Evolutionary conservation across 441 rosid genomes (phyloP).

Genomic region (Corymbia calophylla): DNA sequence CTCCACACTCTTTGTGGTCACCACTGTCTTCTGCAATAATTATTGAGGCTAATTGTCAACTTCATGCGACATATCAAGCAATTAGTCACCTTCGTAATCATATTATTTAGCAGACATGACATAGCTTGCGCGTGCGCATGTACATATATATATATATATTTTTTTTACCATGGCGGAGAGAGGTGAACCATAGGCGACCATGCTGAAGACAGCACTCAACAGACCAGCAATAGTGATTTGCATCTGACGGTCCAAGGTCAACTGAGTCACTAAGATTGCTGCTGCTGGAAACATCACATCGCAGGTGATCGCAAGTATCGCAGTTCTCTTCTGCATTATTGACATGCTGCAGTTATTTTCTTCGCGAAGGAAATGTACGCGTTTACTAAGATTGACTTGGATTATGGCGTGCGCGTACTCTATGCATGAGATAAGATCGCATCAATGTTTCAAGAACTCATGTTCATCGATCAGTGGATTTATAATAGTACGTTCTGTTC

Average conservation of each 20-base stretch:
- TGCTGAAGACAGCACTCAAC: slow-evolving; percentile 55
- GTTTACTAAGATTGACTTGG: neutral
- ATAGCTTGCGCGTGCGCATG: neutral
- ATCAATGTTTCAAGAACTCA: neutral
- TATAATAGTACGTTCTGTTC: neutral
- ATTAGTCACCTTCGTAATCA: neutral
- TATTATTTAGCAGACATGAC: neutral
- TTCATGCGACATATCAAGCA: neutral
- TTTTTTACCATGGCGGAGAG: slow-evolving; percentile 75
- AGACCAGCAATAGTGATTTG: slow-evolving; percentile 51
- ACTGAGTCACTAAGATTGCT: slow-evolving; percentile 36
- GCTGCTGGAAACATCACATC: slow-evolving; percentile 45
- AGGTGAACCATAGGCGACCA: slow-evolving; percentile 83
- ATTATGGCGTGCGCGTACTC: neutral
- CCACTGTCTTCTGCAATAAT: slow-evolving; percentile 1
- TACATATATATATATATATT: neutral
- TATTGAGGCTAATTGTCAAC: neutral
- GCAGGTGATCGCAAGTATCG: slow-evolving; percentile 31
- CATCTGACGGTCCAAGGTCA: slow-evolving; percentile 38
- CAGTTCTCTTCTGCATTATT: slow-evolving; percentile 39
- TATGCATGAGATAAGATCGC: neutral
- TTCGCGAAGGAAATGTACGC: neutral
- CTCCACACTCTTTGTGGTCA: slow-evolving; percentile 9
- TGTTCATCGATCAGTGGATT: neutral
- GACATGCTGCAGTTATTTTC: neutral